Evolutionary conservation across 768 basidiomycete species (phyloP).

Genomic region (Thelephora ganbajun): DNA sequence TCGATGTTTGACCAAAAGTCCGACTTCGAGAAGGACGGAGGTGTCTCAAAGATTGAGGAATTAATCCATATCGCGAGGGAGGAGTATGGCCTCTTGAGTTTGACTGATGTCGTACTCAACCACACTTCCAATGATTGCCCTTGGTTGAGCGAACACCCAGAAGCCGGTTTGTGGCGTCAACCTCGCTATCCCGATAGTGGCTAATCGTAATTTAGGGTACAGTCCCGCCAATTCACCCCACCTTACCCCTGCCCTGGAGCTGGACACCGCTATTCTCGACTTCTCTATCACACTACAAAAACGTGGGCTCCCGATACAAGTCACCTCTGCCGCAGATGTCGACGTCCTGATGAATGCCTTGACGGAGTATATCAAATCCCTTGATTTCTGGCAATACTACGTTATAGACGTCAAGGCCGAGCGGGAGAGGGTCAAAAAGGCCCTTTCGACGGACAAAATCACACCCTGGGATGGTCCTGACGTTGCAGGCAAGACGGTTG

Average conservation of each 20-base stretch:
- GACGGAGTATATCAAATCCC: constrained; percentile 38
- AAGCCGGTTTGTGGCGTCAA: constrained; percentile 56
- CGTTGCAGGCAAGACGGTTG: constrained; percentile 42
- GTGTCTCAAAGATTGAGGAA: constrained; percentile 44
- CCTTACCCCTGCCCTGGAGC: constrained; percentile 79
- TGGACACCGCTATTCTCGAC: constrained; percentile 76
- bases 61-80: constrained; percentile 59
- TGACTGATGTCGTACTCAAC: constrained; percentile 95
- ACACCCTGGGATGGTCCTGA: constrained; percentile 48
- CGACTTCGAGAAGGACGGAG: constrained; percentile 28
- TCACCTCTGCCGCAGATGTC: constrained; percentile 59
- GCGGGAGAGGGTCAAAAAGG: constrained; percentile 38
- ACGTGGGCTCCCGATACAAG: constrained; percentile 55
- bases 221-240: constrained; percentile 88
- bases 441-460: constrained; percentile 32
- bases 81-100: constrained; percentile 75
- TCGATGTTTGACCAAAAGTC: constrained; percentile 40
- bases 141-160: constrained; percentile 89
- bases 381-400: constrained; percentile 90
- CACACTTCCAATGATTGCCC: constrained; percentile 91
- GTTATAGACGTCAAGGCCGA: constrained; percentile 66
- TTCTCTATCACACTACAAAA: constrained; percentile 56
- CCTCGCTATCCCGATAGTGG: background rate
- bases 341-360: constrained; percentile 53
- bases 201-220: constrained; percentile 40